These are phyloP conservation scores for Avena eriantha DNA, from an alignment of 176 grass and related monocot genomes.

Conservation along the genomic window DNA sequence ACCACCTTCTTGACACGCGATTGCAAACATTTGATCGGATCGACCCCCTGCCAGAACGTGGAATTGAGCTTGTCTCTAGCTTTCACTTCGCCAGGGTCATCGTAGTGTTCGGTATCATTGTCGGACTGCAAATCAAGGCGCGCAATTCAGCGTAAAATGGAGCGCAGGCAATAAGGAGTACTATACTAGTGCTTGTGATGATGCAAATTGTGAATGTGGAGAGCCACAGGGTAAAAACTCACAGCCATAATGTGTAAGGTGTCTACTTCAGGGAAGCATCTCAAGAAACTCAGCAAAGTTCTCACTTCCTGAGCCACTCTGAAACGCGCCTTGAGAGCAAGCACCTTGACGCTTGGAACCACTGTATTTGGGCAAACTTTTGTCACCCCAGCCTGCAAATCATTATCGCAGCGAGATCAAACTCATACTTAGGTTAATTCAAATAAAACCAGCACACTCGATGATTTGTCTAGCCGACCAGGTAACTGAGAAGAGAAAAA, in stretches of 20 bases:
- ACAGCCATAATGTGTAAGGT: constrained; percentile 36
- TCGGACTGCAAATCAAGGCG: neutral
- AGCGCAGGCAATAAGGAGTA: neutral
- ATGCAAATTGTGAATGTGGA: neutral
- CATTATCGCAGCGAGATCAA: neutral
- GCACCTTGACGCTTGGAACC: constrained; percentile 34
- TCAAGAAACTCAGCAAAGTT: constrained; percentile 33
- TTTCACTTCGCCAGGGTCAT: neutral
- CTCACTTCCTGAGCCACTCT: neutral
- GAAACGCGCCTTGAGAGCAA: constrained; percentile 19
- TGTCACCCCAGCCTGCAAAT: constrained; percentile 28
- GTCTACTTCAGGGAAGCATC: constrained; percentile 47
- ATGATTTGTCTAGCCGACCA: neutral
- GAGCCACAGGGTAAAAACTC: neutral
- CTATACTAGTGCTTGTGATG: neutral
- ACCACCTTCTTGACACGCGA: constrained; percentile 37
- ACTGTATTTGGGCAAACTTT: neutral
- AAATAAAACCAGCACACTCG: neutral
- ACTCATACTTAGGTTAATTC: neutral
- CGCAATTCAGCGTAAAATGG: neutral
- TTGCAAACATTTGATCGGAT: neutral
- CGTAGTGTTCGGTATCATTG: neutral
- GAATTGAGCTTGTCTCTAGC: neutral
- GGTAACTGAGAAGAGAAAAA: neutral
- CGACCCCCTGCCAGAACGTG: constrained; percentile 16